Evolutionary conservation across 371 early-diverging fungal species (phyloP), one percentile per base, ranked within the genome.

Genomic region (Batkoa obscura): DNA sequence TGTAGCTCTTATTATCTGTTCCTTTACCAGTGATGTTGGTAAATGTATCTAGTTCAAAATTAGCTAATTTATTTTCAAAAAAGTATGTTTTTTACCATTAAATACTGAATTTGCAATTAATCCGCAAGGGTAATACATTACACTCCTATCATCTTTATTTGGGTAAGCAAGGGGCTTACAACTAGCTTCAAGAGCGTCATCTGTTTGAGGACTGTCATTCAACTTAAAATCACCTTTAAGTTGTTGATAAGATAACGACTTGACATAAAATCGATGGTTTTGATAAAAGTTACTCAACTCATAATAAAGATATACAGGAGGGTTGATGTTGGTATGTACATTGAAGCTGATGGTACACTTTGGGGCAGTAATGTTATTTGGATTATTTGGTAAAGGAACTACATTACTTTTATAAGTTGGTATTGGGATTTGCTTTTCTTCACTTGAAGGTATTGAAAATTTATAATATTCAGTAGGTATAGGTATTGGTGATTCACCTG

Each of bases 211-310:
- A 13, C 5, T 5, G 41, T 8, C 41, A 8, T 58, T 58, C n/a
- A n/a, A n/a, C n/a, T n/a, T n/a, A n/a, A n/a, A n/a, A 15, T 65
- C 67, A 33, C 97, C 98, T 35, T 71, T 66, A 1, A 97, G 71
- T 70, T 98, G 98, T 32, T 73, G 67, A 48, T 78, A 64, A 63
- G 87, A 85, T 62, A 80, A 82, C 62, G 83, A 87, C 65, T 90
- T 93, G 41, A 94, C 88, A 63, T 97, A 98, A 56, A 80, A 79
- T 38, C 98, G 79, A 62, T 97, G 90, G 70, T 96, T 97, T 67
- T 99, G 99, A 66, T 91, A 97, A 68, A 98, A 98, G 67, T 93
- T 88, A 47, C 93, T 88, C 58, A 99, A 71, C 34, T 90, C 77
- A 67, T 94, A 94, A 70, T 94, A 96, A 61, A 97, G 66, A 63